Percentiles rank a stretch among this genome's conserved stretches.
Evolutionary conservation across 352 stramenopile genomes (phyloP).

Genomic region (Phytophthora europaea): DNA sequence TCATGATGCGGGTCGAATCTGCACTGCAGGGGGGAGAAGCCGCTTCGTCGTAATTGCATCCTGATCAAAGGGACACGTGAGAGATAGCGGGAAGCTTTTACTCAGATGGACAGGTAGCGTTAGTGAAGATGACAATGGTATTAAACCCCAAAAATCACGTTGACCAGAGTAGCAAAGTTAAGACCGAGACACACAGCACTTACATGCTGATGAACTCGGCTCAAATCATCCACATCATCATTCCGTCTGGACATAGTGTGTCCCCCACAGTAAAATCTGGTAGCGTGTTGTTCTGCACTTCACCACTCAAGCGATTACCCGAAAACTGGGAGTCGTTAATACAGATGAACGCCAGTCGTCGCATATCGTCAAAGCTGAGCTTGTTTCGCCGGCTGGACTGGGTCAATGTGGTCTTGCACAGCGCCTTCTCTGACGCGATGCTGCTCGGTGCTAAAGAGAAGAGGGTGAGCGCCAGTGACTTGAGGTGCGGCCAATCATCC

Average conservation of each 20-base stretch:
- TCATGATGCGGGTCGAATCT: background rate
- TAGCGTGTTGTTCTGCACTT: conserved; percentile 67
- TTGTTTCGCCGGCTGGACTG: conserved; percentile 82
- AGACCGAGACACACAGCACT: background rate
- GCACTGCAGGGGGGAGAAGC: background rate
- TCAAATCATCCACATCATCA: conserved; percentile 93
- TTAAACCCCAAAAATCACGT: background rate
- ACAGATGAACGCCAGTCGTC: conserved; percentile 80
- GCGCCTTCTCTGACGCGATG: conserved; percentile 72
- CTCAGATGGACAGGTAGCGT: background rate
- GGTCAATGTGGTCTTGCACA: conserved; percentile 73
- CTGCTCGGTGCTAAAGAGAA: conserved; percentile 85
- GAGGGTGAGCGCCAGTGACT: conserved; percentile 75
- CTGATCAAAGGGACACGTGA: background rate
- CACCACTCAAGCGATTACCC: conserved; percentile 47
- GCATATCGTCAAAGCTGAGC: conserved; percentile 77
- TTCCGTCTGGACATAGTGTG: conserved; percentile 75
- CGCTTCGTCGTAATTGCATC: background rate
- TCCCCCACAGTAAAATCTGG: conserved; percentile 81
- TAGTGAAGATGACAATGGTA: background rate
- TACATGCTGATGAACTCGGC: background rate
- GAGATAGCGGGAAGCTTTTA: background rate
- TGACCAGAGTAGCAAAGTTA: background rate
- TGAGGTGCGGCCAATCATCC: conserved; percentile 84
- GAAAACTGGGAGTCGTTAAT: conserved; percentile 88